Evolutionary conservation across 1,284 basidiomycete species (phyloP), one percentile per base, ranked within the genome.

Genomic region (Xanthoconium separans): DNA sequence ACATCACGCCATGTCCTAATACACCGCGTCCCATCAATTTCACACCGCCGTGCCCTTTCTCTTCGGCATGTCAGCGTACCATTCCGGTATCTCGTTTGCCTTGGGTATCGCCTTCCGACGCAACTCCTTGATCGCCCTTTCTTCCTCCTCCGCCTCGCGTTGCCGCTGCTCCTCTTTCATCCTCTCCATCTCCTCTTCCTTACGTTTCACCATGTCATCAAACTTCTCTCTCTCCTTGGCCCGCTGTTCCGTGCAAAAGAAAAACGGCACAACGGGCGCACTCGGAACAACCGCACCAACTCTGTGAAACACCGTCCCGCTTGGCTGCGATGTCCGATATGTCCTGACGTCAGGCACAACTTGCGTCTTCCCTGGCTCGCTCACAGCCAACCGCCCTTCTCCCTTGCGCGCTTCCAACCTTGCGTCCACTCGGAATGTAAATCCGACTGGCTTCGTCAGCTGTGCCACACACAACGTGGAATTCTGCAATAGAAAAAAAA

Each of bases 31-130:
- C 22, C 50, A 50, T 55, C 56, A 58, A 47, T 56, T 40, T 63
- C 64, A 64, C 58, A 62, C 51, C 49, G 37, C 54, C 55, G 64
- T 47, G 2, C 51, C 61, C 63, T 65, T 69, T 49, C 56, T 67
- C 65, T 67, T 65, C 52, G 64, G 64, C 64, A 65, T 68, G n/a
- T 45, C 65, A n/a, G 66, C 80, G 63, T 90, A 90, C 87, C 87
- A 90, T 58, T 83, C 83, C 10, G 87, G 87, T 20, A 90, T 77
- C 61, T 80, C 80, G 68, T 89, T 77, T 50, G 87, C 87, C 69
- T 76, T 82, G n/a, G 84, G 83, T 45, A 89, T 73, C 12, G 84
- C 77, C 57, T 75, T 77, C 73, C 74, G 80, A 63, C 87, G 72
- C 61, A 84, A 58, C 68, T 81, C 83, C 66, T 65, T 76, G 52